Evolutionary conservation across 75 land plant genomes (phyloP).

Genomic region (Selaginella tamariscina): DNA sequence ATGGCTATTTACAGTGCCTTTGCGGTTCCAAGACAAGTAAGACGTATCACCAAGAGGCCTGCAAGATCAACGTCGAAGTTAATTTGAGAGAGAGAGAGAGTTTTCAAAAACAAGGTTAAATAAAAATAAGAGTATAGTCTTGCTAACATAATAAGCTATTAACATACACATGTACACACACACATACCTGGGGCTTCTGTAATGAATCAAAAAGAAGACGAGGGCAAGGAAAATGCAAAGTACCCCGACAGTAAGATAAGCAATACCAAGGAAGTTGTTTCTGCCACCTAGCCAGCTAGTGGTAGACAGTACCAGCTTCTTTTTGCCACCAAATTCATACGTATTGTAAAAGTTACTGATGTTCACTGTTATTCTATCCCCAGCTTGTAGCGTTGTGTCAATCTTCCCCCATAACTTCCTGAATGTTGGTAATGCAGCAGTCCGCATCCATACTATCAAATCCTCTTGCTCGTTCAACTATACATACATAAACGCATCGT

Average conservation of each 20-base stretch:
- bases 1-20: conserved; percentile 18
- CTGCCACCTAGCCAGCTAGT: conserved; percentile 22
- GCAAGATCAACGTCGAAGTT: no score
- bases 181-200: neutral
- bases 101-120: no score
- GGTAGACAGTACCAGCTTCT: conserved; percentile 17
- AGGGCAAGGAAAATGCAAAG: conserved; percentile 13
- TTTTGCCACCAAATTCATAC: conserved; percentile 17
- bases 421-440: conserved; percentile 25
- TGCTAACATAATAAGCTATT: no score
- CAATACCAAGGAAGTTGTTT: conserved; percentile 16
- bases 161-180: no score
- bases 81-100: no score
- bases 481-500: neutral
- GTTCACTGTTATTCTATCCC: neutral
- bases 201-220: conserved; percentile 14
- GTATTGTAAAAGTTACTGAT: conserved; percentile 18
- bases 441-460: conserved; percentile 28
- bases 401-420: conserved; percentile 23
- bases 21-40: conserved; percentile 46
- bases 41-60: conserved; percentile 52
- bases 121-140: no score
- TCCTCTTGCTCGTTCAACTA: conserved; percentile 16
- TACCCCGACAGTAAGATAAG: conserved; percentile 16
- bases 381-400: conserved; percentile 14